Conservation (phyloP, 2,329 filamentous ascomycete species). For the Paecilomyces formosus region DNA sequence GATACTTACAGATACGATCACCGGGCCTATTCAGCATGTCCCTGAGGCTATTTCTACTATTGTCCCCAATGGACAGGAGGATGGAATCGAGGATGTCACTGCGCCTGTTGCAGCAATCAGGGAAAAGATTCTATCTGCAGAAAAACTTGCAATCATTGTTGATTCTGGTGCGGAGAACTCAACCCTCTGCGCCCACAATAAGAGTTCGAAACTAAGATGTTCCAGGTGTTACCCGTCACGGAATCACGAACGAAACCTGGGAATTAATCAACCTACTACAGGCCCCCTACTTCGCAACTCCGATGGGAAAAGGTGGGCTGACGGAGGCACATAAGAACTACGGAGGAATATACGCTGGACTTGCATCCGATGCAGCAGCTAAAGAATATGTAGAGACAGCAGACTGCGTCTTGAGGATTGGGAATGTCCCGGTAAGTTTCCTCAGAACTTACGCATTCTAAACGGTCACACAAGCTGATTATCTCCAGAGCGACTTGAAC, state of each 20-base stretch:
- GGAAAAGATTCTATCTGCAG: neutral
- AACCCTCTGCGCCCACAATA: neutral
- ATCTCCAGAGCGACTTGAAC: conserved; percentile 4
- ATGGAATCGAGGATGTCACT: neutral
- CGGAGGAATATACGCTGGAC: conserved; percentile 3
- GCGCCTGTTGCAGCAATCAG: neutral
- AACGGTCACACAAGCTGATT: neutral
- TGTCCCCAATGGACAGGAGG: neutral
- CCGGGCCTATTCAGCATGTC: neutral
- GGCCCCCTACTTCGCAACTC: conserved; percentile 2
- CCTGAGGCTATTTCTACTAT: neutral
- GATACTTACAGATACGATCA: neutral
- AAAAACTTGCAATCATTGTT: neutral
- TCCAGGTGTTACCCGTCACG: neutral
- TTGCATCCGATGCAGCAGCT: neutral
- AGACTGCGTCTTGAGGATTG: neutral
- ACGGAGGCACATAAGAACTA: neutral
- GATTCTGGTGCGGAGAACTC: neutral
- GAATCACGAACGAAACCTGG: neutral
- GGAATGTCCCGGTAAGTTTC: neutral
- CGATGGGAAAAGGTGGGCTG: conserved; percentile 2
- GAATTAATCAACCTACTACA: neutral
- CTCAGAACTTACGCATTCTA: neutral
- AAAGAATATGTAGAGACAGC: neutral
- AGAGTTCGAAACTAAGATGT: neutral